phyloP scores from a whole-genome alignment of 2,329 filamentous ascomycete genomes.

The Colletotrichum higginsianum region DNA sequence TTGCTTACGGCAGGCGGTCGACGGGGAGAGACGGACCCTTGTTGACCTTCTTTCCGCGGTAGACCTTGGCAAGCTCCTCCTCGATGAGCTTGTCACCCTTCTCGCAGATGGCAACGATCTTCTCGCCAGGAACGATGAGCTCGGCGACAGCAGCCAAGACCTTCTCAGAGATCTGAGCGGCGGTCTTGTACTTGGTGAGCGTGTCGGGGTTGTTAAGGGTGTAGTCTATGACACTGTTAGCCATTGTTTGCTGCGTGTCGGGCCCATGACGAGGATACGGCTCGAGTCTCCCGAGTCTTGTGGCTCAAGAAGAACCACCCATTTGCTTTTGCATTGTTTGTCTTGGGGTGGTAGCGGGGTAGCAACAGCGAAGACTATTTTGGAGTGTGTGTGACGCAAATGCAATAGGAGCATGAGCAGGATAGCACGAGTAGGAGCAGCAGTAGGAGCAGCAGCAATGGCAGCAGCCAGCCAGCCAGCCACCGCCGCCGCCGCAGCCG shows the following conservation, averaged over 20 bases:
- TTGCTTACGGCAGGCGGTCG: slow-evolving; percentile 40
- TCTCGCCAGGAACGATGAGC: slow-evolving; percentile 85
- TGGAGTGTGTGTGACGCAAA: slow-evolving; percentile 44
- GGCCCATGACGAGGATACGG: slow-evolving; percentile 6
- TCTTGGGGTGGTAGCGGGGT: slow-evolving; percentile 27
- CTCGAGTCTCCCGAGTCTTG: slow-evolving; percentile 24
- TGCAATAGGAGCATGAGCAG: slow-evolving; percentile 46
- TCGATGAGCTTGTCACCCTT: slow-evolving; percentile 95
- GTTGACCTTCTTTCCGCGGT: slow-evolving; percentile 96
- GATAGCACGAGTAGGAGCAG: slow-evolving; percentile 26
- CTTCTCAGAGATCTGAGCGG: slow-evolving; percentile 94
- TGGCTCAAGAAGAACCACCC: slow-evolving; percentile 5
- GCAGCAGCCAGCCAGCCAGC: no score
- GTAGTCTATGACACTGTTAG: slow-evolving; percentile 74
- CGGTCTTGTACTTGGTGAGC: slow-evolving; percentile 99
- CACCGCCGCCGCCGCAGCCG: no score
- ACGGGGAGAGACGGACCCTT: slow-evolving; percentile 77
- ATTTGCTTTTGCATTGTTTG: slow-evolving; percentile 22
- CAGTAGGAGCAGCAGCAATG: neutral
- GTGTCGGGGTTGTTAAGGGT: slow-evolving; percentile 92
- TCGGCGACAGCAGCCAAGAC: slow-evolving; percentile 87
- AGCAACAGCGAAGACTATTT: slow-evolving; percentile 43
- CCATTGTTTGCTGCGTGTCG: neutral
- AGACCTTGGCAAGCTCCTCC: slow-evolving; percentile 95
- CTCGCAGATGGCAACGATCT: slow-evolving; percentile 95